phyloP scores from a whole-genome alignment of 192 early-diverging fungal species.

The Backusella liffmaniae region DNA sequence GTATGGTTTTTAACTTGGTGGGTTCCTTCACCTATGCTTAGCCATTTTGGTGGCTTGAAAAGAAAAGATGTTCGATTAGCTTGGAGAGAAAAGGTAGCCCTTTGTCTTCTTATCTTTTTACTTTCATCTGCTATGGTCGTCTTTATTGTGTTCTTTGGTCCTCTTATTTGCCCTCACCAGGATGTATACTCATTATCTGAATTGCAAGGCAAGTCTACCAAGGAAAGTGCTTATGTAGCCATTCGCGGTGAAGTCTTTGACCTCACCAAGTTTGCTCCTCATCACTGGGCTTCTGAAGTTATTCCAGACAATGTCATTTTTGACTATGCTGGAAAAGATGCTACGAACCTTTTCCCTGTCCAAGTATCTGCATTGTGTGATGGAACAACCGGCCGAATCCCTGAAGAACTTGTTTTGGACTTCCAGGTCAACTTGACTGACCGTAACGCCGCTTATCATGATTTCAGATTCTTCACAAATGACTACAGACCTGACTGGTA shows the following conservation, averaged over 20 bases:
- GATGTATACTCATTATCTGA: constrained; percentile 71
- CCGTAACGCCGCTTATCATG: constrained; percentile 61
- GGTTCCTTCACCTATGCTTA: constrained; percentile 73
- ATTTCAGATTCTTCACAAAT: constrained; percentile 71
- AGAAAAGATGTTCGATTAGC: constrained; percentile 81
- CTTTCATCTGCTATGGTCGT: constrained; percentile 83
- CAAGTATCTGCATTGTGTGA: constrained; percentile 69
- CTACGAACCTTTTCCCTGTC: constrained; percentile 69
- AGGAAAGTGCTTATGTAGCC: constrained; percentile 58
- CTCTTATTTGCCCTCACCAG: constrained; percentile 73
- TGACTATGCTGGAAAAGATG: constrained; percentile 59
- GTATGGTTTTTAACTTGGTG: constrained; percentile 80
- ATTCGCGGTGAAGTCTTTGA: constrained; percentile 85
- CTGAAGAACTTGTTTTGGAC: constrained; percentile 50
- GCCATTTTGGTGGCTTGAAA: constrained; percentile 77
- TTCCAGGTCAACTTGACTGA: constrained; percentile 49
- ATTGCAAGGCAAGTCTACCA: constrained; percentile 35
- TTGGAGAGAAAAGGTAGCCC: constrained; percentile 97
- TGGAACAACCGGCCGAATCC: constrained; percentile 52
- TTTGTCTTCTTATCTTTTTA: constrained; percentile 83
- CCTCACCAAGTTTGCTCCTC: constrained; percentile 60
- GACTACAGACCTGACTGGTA: constrained; percentile 71
- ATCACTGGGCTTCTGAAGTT: constrained; percentile 51
- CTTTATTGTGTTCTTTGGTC: constrained; percentile 77
- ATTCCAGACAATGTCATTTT: constrained; percentile 32